Evolutionary conservation across 1,284 basidiomycete genomes (phyloP).

Genomic region (Sphagnurus paluster): DNA sequence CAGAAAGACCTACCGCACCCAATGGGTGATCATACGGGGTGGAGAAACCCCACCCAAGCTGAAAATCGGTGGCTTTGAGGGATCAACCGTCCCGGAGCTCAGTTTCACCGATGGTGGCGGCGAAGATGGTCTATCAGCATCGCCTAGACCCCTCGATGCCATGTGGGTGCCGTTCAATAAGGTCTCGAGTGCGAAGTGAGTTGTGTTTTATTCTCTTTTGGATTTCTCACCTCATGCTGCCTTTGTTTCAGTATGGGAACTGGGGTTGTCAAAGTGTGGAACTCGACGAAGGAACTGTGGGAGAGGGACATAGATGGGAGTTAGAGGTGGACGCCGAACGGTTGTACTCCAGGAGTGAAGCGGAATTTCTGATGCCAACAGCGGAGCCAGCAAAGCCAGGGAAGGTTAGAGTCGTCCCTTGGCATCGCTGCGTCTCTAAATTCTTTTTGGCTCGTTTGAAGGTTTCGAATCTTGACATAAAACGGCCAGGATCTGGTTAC

Average conservation of each 20-base stretch:
- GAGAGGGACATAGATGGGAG: constrained; percentile 19
- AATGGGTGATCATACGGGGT: constrained; percentile 68
- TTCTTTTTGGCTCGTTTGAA: no score
- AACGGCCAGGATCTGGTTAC: no score
- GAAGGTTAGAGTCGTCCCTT: no score
- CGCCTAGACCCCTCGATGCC: constrained; percentile 17
- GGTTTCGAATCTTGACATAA: no score
- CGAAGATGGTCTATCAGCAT: constrained; percentile 15
- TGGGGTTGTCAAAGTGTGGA: constrained; percentile 65
- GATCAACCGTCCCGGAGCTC: constrained; percentile 2
- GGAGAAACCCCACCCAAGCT: constrained; percentile 40
- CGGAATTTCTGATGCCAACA: constrained; percentile 4
- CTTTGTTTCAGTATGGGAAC: constrained; percentile 50
- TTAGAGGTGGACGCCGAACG: neutral
- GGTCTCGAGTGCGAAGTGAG: constrained; percentile 66
- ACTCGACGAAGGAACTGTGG: constrained; percentile 39
- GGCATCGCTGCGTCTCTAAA: no score
- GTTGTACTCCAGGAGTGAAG: neutral
- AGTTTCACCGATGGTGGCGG: constrained; percentile 15
- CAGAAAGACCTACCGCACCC: constrained; percentile 83
- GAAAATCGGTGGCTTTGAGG: neutral
- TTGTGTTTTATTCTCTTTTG: constrained; percentile 21
- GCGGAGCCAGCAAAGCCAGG: no score
- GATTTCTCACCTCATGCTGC: constrained; percentile 11
- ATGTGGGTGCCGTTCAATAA: constrained; percentile 57